Conservation (phyloP, 371 early-diverging fungal genomes). For the Syncephalastrum racemosum region DNA sequence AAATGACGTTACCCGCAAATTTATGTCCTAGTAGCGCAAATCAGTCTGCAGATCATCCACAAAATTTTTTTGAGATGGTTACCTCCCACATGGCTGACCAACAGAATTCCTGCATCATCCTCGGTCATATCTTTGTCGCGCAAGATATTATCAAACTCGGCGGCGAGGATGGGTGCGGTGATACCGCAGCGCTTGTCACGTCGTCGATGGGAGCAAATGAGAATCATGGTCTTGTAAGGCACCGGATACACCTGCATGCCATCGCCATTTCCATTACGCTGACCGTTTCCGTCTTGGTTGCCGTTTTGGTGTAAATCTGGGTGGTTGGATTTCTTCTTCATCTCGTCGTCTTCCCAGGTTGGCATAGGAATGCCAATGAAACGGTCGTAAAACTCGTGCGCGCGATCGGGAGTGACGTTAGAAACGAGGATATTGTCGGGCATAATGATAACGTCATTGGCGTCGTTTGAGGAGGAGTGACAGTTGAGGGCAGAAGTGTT, state of each 20-base stretch:
- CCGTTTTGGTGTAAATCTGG: neutral
- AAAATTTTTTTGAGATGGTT: conserved; percentile 10
- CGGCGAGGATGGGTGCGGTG: conserved; percentile 68
- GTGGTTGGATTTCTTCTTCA: conserved; percentile 6
- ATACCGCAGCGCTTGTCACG: conserved; percentile 84
- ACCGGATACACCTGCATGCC: conserved; percentile 38
- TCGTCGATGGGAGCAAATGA: conserved; percentile 79
- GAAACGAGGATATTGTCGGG: conserved; percentile 60
- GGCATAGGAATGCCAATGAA: conserved; percentile 46
- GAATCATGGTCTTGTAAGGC: conserved; percentile 52
- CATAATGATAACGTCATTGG: conserved; percentile 45
- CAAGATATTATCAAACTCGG: conserved; percentile 64
- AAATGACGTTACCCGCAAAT: conserved; percentile 78
- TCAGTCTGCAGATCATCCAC: neutral
- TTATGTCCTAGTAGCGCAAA: conserved; percentile 62
- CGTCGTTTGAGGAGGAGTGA: conserved; percentile 24
- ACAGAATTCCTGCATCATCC: conserved; percentile 48
- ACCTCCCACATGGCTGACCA: conserved; percentile 76
- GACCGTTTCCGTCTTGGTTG: conserved; percentile 1
- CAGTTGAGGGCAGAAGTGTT: conserved; percentile 44
- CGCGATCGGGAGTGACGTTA: conserved; percentile 51
- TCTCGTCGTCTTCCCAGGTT: conserved; percentile 12
- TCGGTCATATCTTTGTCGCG: conserved; percentile 61
- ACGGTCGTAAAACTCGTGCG: conserved; percentile 44
- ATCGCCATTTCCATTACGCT: conserved; percentile 2